Base-by-base conservation (phyloP, 352 stramenopile genomes). In the Pythium monospermum region DNA sequence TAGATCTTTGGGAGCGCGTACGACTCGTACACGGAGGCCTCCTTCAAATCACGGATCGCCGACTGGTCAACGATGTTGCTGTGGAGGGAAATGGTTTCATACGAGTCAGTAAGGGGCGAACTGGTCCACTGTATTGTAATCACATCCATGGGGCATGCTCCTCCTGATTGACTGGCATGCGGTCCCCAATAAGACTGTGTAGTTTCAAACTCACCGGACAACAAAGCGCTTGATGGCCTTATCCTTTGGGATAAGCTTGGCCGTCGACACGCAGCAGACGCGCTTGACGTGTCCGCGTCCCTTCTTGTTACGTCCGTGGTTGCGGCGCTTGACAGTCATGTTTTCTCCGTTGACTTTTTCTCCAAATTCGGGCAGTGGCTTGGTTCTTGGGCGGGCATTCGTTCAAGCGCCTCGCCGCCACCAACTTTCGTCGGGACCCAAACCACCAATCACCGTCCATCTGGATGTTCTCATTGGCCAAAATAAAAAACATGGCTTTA, bases 1-100 rank as follows among this genome's bases (percentile, higher is more conserved):
- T 99, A 99, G 61, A 99, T 95, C 88, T 99, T 99, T 60, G 97
- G 97, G 59, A 99, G 80, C 57, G 94, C 87, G 83, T 99, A 99
- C 73, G 97, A 97, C 77, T 98, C 94, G 85, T 98, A 99, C 52
- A 98, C 96, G 22, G 88, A 98, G 32, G 95, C 90, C 68, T 99
- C 96, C 76, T 98, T 97, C 70, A 99, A 94, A 81, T 99, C 96
- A 92, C 96, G 86, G 57, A 99, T 91, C 45, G 96, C 98, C 61
- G 95, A 98, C 52, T 97, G 95, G 84, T 99, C 97, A 48, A 99
- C 95, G 59, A 99, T 99, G 85, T 99, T 98, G 46, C 95, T 96
- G 67, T 45, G 51, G 48, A 22, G 11, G 19, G 31, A 40, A 40
- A 56, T n/a, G 32, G 3, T 25, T 33, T 15, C 15, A 53, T 26